phyloP scores from a whole-genome alignment of 306 rosid species.

The Fagus sylvatica region DNA sequence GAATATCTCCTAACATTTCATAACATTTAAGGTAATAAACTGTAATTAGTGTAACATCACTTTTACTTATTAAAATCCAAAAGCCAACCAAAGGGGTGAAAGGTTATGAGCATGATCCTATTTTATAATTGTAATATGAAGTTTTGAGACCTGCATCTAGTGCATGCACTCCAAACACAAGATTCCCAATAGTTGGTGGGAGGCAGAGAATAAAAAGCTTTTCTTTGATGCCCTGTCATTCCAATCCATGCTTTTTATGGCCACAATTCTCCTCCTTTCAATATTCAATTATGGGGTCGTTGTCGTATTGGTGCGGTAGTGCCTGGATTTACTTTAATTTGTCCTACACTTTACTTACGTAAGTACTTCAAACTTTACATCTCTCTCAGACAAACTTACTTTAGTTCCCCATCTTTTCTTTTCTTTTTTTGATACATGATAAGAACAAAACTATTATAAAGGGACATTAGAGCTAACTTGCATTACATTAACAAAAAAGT shows the following conservation, averaged over 20 bases:
- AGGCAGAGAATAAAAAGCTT: slow-evolving; percentile 13
- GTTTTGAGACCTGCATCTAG: background rate
- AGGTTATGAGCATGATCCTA: background rate
- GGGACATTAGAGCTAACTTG: too few relatives aligned
- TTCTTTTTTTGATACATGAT: too few relatives aligned
- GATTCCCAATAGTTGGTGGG: slow-evolving; percentile 25
- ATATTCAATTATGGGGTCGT: background rate
- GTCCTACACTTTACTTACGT: background rate
- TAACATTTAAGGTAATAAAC: too few relatives aligned
- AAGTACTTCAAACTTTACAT: too few relatives aligned
- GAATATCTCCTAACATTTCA: too few relatives aligned
- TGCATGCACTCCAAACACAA: slow-evolving; percentile 28
- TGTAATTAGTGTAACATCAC: too few relatives aligned
- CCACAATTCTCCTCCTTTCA: background rate
- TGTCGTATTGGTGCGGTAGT: background rate
- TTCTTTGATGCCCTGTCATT: slow-evolving; percentile 4
- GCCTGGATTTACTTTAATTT: background rate
- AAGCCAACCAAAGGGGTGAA: background rate
- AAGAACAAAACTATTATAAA: too few relatives aligned
- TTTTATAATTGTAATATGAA: background rate
- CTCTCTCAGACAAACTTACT: background rate
- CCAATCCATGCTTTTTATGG: background rate
- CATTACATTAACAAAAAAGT: too few relatives aligned
- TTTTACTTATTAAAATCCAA: too few relatives aligned
- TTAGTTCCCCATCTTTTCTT: too few relatives aligned